Percentiles rank a stretch among this genome's conserved stretches.
Evolutionary conservation across 495 filamentous ascomycete species (phyloP).

Genomic region (Paragyromitra xinjiangensis): DNA sequence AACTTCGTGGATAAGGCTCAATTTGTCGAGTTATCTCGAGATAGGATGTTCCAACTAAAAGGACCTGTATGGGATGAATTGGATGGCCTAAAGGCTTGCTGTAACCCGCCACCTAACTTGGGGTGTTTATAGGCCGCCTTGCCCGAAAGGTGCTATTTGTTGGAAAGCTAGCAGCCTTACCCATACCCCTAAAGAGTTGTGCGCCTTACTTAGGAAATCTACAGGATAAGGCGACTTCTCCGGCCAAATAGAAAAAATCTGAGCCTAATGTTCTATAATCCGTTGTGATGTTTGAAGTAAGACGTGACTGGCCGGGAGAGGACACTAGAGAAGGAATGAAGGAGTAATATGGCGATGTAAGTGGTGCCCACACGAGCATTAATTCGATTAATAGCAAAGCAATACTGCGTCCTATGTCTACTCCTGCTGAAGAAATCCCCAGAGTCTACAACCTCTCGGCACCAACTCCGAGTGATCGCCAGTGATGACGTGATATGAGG

Average conservation of each 20-base stretch:
- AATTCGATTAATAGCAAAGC: neutral
- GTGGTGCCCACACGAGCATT: neutral
- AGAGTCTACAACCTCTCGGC: no score
- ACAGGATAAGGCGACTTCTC: neutral
- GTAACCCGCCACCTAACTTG: neutral
- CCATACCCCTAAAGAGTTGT: neutral
- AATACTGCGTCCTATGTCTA: no score
- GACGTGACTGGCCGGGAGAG: neutral
- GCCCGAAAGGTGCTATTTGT: neutral
- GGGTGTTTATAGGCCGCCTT: neutral
- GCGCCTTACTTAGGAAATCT: neutral
- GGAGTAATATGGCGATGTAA: neutral
- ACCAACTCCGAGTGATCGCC: constrained; percentile 14
- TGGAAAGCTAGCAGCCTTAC: neutral
- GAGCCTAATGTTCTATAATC: no score
- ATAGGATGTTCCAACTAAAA: neutral
- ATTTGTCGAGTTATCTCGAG: neutral
- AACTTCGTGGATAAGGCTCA: neutral
- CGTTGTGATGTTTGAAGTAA: neutral
- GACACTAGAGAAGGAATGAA: neutral
- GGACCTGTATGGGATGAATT: neutral
- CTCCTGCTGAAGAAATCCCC: no score
- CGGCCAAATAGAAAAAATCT: no score
- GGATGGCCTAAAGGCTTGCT: neutral
- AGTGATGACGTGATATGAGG: constrained; percentile 14